Percentiles rank a stretch among this genome's conserved stretches.
phyloP scores from a whole-genome alignment of 2,329 filamentous ascomycete genomes.

The Venturia carpophila region DNA sequence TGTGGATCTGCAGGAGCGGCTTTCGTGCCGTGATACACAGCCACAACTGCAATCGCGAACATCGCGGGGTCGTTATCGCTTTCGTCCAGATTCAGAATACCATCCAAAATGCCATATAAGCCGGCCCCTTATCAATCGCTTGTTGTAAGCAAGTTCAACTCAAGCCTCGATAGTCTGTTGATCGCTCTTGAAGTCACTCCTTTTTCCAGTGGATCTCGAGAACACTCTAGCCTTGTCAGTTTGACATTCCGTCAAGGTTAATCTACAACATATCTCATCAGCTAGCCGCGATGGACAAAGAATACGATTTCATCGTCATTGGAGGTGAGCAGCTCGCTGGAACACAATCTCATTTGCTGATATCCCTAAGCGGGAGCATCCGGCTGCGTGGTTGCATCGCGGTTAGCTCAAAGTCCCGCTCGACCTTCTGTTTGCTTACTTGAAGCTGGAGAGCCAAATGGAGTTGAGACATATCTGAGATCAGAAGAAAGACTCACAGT shows the following conservation, averaged over 20 bases:
- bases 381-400: slow-evolving; percentile 13
- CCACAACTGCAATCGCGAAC: background rate
- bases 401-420: slow-evolving; percentile 1
- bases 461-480: slow-evolving; percentile 24
- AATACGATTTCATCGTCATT: slow-evolving; percentile 20
- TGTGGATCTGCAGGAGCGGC: background rate
- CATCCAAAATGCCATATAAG: background rate
- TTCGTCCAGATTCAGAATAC: background rate
- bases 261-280: background rate
- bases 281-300: slow-evolving; percentile 21
- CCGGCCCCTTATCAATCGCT: too few species aligned
- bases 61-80: background rate
- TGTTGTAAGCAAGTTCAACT: background rate
- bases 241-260: background rate
- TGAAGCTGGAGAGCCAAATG: slow-evolving; percentile 11
- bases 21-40: background rate
- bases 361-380: slow-evolving; percentile 3
- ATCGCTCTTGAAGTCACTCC: too few species aligned
- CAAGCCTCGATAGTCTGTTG: too few species aligned
- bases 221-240: background rate
- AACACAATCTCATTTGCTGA: background rate
- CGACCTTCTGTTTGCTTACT: slow-evolving; percentile 7
- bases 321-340: slow-evolving; percentile 2
- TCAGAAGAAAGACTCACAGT: slow-evolving; percentile 49
- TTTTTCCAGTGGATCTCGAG: background rate